A percentile compares a stretch with the other conserved stretches of the same genome.
These are phyloP conservation scores for Aspergillus thermomutatus DNA, from an alignment of 2,329 filamentous ascomycete genomes.

Conservation along the genomic window DNA sequence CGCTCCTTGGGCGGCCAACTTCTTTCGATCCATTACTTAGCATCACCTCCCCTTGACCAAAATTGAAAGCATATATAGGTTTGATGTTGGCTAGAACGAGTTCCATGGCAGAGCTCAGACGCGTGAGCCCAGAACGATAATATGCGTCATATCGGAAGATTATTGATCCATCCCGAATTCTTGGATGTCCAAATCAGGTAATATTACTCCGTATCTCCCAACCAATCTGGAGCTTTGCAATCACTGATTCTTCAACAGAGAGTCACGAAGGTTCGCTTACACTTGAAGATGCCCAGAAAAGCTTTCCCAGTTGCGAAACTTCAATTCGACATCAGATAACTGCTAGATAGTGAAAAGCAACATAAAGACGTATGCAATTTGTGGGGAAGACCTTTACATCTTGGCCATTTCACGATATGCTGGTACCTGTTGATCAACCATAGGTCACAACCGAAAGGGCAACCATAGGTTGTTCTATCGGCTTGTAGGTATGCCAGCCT, in stretches of 20 bases:
- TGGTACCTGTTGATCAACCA: neutral
- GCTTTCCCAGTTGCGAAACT: neutral
- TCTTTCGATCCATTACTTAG: neutral
- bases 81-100: neutral
- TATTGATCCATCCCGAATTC: neutral
- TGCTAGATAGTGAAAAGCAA: neutral
- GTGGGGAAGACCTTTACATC: too few relatives aligned
- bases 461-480: neutral
- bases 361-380: neutral
- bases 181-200: neutral
- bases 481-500: neutral
- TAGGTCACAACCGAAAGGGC: neutral
- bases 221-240: neutral
- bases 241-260: neutral
- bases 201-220: neutral
- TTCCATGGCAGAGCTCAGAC: neutral
- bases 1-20: neutral
- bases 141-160: slow-evolving; percentile 9
- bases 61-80: neutral
- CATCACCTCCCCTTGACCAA: neutral
- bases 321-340: neutral
- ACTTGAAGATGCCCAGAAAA: neutral
- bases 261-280: neutral
- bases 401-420: neutral
- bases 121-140: neutral